Evolutionary conservation across 192 early-diverging fungal species (phyloP).

Genomic region (Entomortierella lignicola): DNA sequence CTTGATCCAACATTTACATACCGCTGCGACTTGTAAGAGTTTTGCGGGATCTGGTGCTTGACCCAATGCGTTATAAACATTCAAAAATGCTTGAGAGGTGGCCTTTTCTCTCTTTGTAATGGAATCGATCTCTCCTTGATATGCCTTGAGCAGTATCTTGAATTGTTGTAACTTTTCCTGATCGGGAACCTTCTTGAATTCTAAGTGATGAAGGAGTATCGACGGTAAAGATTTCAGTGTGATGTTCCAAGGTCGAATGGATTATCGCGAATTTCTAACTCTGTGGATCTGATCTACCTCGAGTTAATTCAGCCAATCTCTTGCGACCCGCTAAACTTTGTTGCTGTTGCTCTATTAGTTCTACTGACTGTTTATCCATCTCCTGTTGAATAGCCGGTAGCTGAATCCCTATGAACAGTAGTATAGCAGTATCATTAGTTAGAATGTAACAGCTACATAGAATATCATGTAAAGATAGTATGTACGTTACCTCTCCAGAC

Average conservation of each 20-base stretch:
- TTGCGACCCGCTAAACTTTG: slow-evolving; percentile 80
- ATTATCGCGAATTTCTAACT: background rate
- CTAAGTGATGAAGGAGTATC: slow-evolving; percentile 45
- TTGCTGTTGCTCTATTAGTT: slow-evolving; percentile 89
- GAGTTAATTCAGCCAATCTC: slow-evolving; percentile 87
- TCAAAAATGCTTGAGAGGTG: slow-evolving; percentile 85
- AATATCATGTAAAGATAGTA: too few species aligned
- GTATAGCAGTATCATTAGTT: background rate
- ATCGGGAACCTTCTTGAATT: slow-evolving; percentile 83
- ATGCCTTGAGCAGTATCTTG: slow-evolving; percentile 82
- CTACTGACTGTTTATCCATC: slow-evolving; percentile 81
- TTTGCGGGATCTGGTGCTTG: slow-evolving; percentile 88
- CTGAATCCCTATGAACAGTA: slow-evolving; percentile 64
- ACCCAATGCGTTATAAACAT: slow-evolving; percentile 81
- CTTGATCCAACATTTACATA: too few species aligned
- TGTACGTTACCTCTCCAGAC: slow-evolving; percentile 43
- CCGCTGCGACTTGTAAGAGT: slow-evolving; percentile 69
- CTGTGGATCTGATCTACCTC: slow-evolving; percentile 60
- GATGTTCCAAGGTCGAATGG: background rate
- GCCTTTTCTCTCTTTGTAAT: slow-evolving; percentile 87
- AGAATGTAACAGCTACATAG: background rate
- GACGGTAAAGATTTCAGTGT: background rate
- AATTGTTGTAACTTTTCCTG: slow-evolving; percentile 83
- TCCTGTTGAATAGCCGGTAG: slow-evolving; percentile 74
- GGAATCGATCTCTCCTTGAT: slow-evolving; percentile 93